A percentile compares a stretch with the other conserved stretches of the same genome.
Evolutionary conservation across 2,329 filamentous ascomycete species (phyloP).

Genomic region (Simplicillium sp.): DNA sequence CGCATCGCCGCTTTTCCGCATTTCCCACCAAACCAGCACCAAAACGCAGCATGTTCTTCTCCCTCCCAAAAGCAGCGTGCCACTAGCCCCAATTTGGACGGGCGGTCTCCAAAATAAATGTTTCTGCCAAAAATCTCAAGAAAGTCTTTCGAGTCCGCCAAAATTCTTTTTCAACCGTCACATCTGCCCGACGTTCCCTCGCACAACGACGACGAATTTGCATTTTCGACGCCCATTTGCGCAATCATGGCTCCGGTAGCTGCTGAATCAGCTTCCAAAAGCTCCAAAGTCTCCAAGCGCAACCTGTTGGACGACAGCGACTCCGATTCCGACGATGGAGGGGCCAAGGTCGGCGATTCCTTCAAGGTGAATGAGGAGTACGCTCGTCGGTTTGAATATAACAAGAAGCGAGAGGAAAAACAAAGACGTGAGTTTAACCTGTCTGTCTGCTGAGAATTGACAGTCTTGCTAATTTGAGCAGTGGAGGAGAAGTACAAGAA

Average conservation of each 20-base stretch:
- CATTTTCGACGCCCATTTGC: neutral
- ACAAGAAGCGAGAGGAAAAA: slow-evolving; percentile 90
- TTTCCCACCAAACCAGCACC: too few species aligned
- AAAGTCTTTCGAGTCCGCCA: neutral
- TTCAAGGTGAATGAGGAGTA: slow-evolving; percentile 89
- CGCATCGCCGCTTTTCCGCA: too few species aligned
- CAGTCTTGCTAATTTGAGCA: slow-evolving; percentile 22
- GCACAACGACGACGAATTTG: neutral
- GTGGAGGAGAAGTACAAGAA: slow-evolving; percentile 79
- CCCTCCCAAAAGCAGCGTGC: too few species aligned
- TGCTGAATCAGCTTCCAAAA: slow-evolving; percentile 14
- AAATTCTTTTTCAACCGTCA: too few species aligned
- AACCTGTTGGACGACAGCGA: slow-evolving; percentile 47
- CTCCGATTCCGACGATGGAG: slow-evolving; percentile 35
- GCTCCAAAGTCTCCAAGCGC: slow-evolving; percentile 32
- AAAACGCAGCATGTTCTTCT: too few species aligned
- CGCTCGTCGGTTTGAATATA: slow-evolving; percentile 84
- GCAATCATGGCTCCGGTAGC: slow-evolving; percentile 9
- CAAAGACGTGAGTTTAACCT: slow-evolving; percentile 47
- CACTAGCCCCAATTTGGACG: too few species aligned
- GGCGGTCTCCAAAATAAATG: too few species aligned
- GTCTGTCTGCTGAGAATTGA: slow-evolving; percentile 15
- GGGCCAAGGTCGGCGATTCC: slow-evolving; percentile 25
- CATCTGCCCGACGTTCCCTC: neutral
- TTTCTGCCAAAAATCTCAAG: neutral